Percentiles rank a stretch among this genome's conserved stretches.
Conservation (phyloP, 441 rosid genomes). For the Bruguiera hainesii region DNA sequence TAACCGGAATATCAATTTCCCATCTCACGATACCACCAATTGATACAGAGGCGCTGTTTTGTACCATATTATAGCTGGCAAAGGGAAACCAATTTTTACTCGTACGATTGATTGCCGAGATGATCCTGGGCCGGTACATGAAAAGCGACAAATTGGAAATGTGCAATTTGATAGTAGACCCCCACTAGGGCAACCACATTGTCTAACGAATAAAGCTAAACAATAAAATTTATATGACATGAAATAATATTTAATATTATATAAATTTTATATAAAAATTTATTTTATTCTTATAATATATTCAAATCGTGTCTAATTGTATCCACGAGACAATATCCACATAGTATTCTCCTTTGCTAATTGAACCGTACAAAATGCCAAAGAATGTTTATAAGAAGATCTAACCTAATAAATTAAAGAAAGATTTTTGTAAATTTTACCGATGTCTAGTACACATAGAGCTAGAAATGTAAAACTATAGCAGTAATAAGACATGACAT, state of each 20-base stretch:
- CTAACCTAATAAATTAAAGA: constrained; percentile 1
- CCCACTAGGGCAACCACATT: no score
- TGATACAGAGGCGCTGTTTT: not conserved
- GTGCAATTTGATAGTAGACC: not conserved
- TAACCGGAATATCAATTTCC: no score
- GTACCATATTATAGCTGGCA: constrained; percentile 10
- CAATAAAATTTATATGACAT: no score
- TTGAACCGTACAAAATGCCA: constrained; percentile 9
- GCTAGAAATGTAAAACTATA: not conserved
- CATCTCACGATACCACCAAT: constrained; percentile 3
- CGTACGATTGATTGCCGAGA: constrained; percentile 15
- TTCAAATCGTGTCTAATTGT: no score
- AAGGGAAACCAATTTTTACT: constrained; percentile 11
- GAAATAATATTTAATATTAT: no score
- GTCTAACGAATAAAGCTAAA: no score
- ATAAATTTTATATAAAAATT: no score
- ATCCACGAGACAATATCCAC: no score
- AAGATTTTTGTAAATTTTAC: not conserved
- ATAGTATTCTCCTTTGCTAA: not conserved
- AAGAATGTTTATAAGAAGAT: not conserved
- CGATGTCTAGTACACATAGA: no score
- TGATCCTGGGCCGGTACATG: not conserved
- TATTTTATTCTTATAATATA: no score
- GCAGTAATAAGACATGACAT: not conserved
- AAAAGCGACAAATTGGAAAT: not conserved